Evolutionary conservation across 306 rosid genomes (phyloP).

Genomic region (Pyrus bretschneideri): DNA sequence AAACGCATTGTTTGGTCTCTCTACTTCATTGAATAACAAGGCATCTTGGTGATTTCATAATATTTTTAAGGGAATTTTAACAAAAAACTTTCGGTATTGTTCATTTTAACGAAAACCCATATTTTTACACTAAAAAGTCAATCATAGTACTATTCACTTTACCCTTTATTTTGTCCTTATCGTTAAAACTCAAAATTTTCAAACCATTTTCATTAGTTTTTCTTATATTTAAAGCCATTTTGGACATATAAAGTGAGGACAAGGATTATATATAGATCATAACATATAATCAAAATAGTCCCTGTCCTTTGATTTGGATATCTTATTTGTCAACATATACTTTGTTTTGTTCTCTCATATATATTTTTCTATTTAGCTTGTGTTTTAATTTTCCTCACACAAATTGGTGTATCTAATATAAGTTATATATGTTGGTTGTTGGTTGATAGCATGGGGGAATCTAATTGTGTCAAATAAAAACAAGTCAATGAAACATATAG

Average conservation of each 20-base stretch:
- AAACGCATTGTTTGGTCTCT: neutral
- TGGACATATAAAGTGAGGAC: neutral
- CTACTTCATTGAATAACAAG: neutral
- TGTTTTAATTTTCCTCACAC: neutral
- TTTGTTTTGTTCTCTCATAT: neutral
- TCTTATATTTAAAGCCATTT: neutral
- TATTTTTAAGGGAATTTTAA: neutral
- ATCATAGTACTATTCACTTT: too few species aligned
- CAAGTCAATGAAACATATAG: neutral
- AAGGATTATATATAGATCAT: neutral
- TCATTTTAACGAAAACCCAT: too few species aligned
- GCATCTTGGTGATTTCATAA: neutral
- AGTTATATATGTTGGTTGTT: neutral
- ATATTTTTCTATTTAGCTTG: neutral
- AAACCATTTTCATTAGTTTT: too few species aligned
- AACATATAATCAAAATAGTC: neutral
- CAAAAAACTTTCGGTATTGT: too few species aligned
- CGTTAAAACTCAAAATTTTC: too few species aligned
- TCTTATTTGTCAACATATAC: neutral
- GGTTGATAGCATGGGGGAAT: neutral
- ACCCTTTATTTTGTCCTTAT: too few species aligned
- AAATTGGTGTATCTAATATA: neutral
- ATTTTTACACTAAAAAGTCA: too few species aligned
- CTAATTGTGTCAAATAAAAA: neutral
- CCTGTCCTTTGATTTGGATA: neutral